A percentile compares a stretch with the other conserved stretches of the same genome.
Evolutionary conservation across 2,329 filamentous ascomycete genomes (phyloP).

Genomic region (Dactylellina parvicollis): DNA sequence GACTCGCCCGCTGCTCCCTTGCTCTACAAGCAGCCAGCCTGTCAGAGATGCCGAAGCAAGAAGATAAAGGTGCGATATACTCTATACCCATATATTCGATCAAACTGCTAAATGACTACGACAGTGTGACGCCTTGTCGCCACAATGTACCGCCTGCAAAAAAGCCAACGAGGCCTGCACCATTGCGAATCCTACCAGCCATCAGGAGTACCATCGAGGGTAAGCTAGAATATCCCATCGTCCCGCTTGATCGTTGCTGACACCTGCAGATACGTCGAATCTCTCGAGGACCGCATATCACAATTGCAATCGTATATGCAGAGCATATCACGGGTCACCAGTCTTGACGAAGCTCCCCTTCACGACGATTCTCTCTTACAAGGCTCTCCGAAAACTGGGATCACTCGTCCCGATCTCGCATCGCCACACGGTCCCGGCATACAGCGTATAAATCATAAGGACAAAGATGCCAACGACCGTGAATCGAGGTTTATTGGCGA

Average conservation of each 20-base stretch:
- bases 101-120: conserved; percentile 15
- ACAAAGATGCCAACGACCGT: conserved; percentile 50
- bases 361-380: conserved; percentile 29
- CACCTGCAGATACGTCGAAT: conserved; percentile 42
- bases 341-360: conserved; percentile 41
- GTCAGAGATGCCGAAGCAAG: conserved; percentile 54
- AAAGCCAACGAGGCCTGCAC: conserved; percentile 53
- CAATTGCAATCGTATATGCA: conserved; percentile 53
- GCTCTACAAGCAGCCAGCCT: conserved; percentile 53
- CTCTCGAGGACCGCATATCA: conserved; percentile 48
- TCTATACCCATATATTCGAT: not conserved
- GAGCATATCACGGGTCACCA: conserved; percentile 51
- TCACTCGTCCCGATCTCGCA: conserved; percentile 17
- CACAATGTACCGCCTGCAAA: conserved; percentile 53
- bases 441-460: conserved; percentile 46
- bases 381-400: conserved; percentile 32
- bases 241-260: not conserved
- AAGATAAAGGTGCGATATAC: conserved; percentile 49
- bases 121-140: conserved; percentile 52
- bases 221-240: not conserved
- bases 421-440: conserved; percentile 34
- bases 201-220: conserved; percentile 53
- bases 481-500: conserved; percentile 52
- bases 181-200: conserved; percentile 52
- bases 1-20: conserved; percentile 44